Percentiles rank a stretch among this genome's conserved stretches.
These are phyloP conservation scores for Aspergillus neotritici DNA, from an alignment of 2,329 filamentous ascomycete genomes.

Conservation along the genomic window DNA sequence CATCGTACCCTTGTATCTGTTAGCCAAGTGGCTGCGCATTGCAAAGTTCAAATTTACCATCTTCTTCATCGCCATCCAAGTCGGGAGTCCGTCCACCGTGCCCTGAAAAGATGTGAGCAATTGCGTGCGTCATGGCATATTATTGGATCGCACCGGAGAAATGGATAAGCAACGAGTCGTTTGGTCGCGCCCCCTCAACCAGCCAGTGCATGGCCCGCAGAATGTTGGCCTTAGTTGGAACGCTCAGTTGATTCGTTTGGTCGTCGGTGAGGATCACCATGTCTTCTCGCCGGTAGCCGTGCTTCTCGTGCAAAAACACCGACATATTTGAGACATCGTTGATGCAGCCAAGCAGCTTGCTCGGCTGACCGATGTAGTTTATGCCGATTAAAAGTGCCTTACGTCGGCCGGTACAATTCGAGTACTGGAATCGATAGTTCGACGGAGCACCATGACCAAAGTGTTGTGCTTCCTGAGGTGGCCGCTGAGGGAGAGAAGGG, in stretches of 20 bases:
- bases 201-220: conserved; percentile 96
- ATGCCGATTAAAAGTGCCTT: conserved; percentile 91
- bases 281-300: conserved; percentile 87
- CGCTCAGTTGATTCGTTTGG: conserved; percentile 93
- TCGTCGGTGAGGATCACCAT: conserved; percentile 97
- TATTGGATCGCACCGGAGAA: conserved; percentile 64
- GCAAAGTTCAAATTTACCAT: conserved; percentile 39
- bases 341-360: conserved; percentile 85
- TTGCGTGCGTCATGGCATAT: not conserved
- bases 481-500: conserved; percentile 58
- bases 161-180: conserved; percentile 95
- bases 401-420: conserved; percentile 76
- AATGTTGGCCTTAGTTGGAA: conserved; percentile 92
- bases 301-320: conserved; percentile 74
- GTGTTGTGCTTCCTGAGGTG: conserved; percentile 60
- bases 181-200: conserved; percentile 86
- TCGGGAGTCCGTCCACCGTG: conserved; percentile 72
- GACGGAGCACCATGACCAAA: conserved; percentile 77
- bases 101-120: conserved; percentile 39
- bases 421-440: conserved; percentile 85
- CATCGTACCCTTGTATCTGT: conserved; percentile 53
- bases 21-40: not conserved
- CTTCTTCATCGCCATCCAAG: conserved; percentile 68
- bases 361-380: conserved; percentile 90
- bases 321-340: conserved; percentile 98